Evolutionary conservation across 2,329 filamentous ascomycete genomes (phyloP).

Genomic region (Exserohilum rostratum): DNA sequence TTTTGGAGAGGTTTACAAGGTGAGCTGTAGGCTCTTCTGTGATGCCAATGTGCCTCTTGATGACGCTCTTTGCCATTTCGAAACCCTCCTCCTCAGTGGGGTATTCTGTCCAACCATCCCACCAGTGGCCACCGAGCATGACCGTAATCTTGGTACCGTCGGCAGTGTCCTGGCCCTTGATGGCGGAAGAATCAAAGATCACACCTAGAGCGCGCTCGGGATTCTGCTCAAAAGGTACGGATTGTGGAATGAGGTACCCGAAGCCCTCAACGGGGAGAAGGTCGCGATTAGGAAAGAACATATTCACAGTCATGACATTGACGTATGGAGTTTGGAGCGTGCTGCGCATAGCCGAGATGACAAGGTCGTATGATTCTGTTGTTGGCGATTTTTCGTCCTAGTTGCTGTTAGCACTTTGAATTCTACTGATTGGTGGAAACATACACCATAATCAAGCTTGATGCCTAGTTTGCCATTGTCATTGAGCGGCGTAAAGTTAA

Average conservation of each 20-base stretch:
- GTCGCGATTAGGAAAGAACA: conserved; percentile 74
- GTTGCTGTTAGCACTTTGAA: conserved; percentile 13
- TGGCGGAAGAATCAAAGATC: conserved; percentile 81
- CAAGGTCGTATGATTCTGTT: conserved; percentile 36
- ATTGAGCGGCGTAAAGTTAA: conserved; percentile 21
- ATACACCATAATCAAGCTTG: conserved; percentile 34
- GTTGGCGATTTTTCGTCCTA: conserved; percentile 21
- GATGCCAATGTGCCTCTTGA: conserved; percentile 78
- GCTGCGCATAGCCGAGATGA: conserved; percentile 39
- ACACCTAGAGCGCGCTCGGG: conserved; percentile 86
- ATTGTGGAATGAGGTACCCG: conserved; percentile 87
- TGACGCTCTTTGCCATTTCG: conserved; percentile 70
- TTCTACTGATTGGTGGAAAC: background rate
- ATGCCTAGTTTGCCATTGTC: conserved; percentile 22
- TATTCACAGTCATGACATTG: conserved; percentile 89
- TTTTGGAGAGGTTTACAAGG: conserved; percentile 64
- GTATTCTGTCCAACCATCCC: conserved; percentile 68
- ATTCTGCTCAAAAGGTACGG: conserved; percentile 72
- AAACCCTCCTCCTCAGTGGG: conserved; percentile 71
- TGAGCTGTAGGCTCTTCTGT: conserved; percentile 65
- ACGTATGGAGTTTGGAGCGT: conserved; percentile 67
- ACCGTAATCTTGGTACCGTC: conserved; percentile 86
- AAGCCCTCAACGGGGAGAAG: conserved; percentile 75
- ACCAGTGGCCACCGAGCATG: conserved; percentile 94
- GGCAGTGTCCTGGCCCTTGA: conserved; percentile 61